Evolutionary conservation across 495 filamentous ascomycete genomes (phyloP).

Genomic region (Daldinia concentrica): DNA sequence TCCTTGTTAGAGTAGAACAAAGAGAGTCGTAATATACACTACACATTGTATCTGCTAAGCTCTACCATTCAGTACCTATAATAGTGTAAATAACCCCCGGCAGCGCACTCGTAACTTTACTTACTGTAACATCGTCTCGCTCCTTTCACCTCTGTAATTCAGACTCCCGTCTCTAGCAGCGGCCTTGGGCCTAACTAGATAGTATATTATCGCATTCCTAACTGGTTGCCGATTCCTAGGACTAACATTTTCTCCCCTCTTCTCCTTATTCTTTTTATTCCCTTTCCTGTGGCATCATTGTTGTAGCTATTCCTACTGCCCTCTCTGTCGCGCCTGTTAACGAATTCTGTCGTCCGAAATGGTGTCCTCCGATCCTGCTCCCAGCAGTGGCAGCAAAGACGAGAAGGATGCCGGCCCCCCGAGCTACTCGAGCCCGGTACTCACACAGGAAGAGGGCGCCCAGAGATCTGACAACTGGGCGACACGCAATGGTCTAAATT

Average conservation of each 20-base stretch:
- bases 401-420: conserved; percentile 42
- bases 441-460: conserved; percentile 13
- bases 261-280: conserved; percentile 1
- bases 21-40: not conserved
- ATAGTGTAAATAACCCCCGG: conserved; percentile 39
- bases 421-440: conserved; percentile 25
- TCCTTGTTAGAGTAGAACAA: conserved; percentile 21
- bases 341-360: conserved; percentile 32
- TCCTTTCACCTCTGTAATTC: conserved; percentile 17
- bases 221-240: conserved; percentile 1
- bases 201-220: conserved; percentile 10
- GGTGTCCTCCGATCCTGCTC: conserved; percentile 46
- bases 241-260: not conserved
- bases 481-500: conserved; percentile 62
- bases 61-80: too few relatives aligned
- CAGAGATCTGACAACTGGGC: conserved; percentile 50
- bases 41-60: not conserved
- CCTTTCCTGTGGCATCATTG: not conserved
- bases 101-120: conserved; percentile 22
- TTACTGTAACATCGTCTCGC: conserved; percentile 23
- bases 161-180: conserved; percentile 8
- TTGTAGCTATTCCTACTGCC: not conserved
- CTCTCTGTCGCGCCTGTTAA: conserved; percentile 17
- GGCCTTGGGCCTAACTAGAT: conserved; percentile 17
- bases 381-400: conserved; percentile 43